A percentile compares a stretch with the other conserved stretches of the same genome.
These are phyloP conservation scores for Ehretia macrophylla DNA, from an alignment of 257 asterid species.

Conservation along the genomic window DNA sequence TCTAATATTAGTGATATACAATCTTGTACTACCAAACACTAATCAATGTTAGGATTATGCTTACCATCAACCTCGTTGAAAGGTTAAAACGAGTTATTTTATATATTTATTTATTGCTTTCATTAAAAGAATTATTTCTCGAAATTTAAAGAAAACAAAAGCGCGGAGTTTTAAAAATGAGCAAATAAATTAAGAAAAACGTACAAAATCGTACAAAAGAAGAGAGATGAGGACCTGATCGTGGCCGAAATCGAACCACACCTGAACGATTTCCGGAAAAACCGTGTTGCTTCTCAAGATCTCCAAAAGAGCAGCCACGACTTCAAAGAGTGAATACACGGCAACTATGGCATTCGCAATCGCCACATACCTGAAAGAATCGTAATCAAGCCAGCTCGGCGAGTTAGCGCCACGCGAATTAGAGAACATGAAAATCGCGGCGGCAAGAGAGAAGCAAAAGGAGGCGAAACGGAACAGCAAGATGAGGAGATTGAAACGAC, in stretches of 20 bases:
- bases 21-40: too few relatives aligned
- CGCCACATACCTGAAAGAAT: conserved; percentile 40
- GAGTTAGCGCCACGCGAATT: conserved; percentile 29
- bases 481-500: conserved; percentile 33
- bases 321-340: conserved; percentile 41
- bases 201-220: background rate
- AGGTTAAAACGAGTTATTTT: too few relatives aligned
- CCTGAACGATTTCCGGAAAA: conserved; percentile 39
- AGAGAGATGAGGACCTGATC: conserved; percentile 45
- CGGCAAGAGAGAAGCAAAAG: conserved; percentile 47
- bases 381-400: conserved; percentile 38
- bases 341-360: conserved; percentile 42
- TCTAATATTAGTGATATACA: too few relatives aligned
- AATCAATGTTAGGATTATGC: too few relatives aligned
- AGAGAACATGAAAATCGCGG: conserved; percentile 41
- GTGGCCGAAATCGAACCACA: conserved; percentile 58
- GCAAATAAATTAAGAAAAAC: background rate
- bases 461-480: conserved; percentile 36
- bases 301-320: conserved; percentile 48
- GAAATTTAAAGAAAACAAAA: background rate
- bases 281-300: conserved; percentile 33
- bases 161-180: background rate
- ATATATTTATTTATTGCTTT: too few relatives aligned
- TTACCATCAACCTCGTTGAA: too few relatives aligned
- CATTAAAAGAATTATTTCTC: too few relatives aligned